Percentiles rank a stretch among this genome's conserved stretches.
phyloP scores from a whole-genome alignment of 108 stramenopile genomes.

The Nitzschia palea region DNA sequence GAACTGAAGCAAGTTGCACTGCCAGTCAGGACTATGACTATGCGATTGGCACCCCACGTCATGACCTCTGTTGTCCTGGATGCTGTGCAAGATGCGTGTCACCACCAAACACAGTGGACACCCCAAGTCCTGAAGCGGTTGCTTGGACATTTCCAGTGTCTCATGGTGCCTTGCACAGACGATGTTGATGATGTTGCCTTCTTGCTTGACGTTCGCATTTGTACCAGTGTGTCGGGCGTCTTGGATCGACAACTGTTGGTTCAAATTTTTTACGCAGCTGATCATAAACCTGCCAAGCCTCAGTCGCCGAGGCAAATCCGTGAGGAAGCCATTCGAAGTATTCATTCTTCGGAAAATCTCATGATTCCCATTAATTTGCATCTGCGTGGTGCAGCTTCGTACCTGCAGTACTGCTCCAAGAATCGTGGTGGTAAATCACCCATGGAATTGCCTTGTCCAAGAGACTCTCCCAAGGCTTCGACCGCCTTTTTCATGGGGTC shows the following conservation, averaged over 20 bases:
- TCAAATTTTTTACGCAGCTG: background rate
- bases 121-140: background rate
- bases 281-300: background rate
- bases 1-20: background rate
- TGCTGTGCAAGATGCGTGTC: constrained; percentile 2
- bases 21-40: constrained; percentile 10
- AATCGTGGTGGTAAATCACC: background rate
- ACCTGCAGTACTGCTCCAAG: background rate
- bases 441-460: background rate
- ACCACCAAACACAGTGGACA: background rate
- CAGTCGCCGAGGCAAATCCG: background rate
- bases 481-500: constrained; percentile 1
- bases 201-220: background rate
- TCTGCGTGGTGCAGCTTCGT: background rate
- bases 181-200: background rate
- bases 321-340: background rate
- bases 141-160: constrained; percentile 9
- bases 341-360: background rate
- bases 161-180: background rate
- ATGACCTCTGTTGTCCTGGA: constrained; percentile 10
- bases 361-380: constrained; percentile 15
- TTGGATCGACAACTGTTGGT: constrained; percentile 9
- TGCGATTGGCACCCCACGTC: constrained; percentile 1
- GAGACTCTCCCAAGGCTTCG: constrained; percentile 6
- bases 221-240: background rate